Base-by-base conservation (phyloP, 2,329 filamentous ascomycete species). In the Talaromyces sp. region DNA sequence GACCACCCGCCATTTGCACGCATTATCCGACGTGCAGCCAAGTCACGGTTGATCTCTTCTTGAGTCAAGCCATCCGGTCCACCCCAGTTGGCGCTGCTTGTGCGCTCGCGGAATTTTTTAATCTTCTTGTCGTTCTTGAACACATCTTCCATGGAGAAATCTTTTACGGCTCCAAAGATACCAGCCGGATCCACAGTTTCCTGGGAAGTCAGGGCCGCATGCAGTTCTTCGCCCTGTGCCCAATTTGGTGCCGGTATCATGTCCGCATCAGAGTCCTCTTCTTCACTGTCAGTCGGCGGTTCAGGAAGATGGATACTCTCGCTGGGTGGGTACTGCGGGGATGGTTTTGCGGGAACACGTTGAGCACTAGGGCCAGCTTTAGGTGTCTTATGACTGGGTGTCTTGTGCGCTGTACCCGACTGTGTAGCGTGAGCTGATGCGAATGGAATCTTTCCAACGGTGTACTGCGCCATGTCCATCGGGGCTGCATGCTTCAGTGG, bases 21-120 rank as follows among this genome's bases (percentile, higher is more conserved):
- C 74, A 97, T 84, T 73, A 89, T 87, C 77, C 96, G 91, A 67
- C 93, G 85, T 64, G 90, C 90, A 67, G 90, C 89, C 71, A 90
- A 80, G 79, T 97, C 93, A 74, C 87, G 90, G 62, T 86, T 82
- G 72, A 96, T 91, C 73, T 97, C 93, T 66, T 96, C 93, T 69
- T 93, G 90, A 0, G 93, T 97, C 70, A 99, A 83, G 52, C 85
- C 83, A 77, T 99, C 96, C 3, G 89, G 83, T 63, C 91, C 79
- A 73, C 86, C 89, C 95, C 95, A 99, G 80, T 97, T 96, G 41
- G 96, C 96, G 78, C 92, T 97, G 71, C 92, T 96, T 5, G 94
- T 97, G 64, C 95, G 86, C 61, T 91, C 89, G 19, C 96, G 87
- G 84, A 97, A 98, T 74, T 92, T 91, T 82, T 91, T 91, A 77